These are phyloP conservation scores for Fusarium sp. DNA, from an alignment of 2,329 filamentous ascomycete genomes.

Conservation along the genomic window DNA sequence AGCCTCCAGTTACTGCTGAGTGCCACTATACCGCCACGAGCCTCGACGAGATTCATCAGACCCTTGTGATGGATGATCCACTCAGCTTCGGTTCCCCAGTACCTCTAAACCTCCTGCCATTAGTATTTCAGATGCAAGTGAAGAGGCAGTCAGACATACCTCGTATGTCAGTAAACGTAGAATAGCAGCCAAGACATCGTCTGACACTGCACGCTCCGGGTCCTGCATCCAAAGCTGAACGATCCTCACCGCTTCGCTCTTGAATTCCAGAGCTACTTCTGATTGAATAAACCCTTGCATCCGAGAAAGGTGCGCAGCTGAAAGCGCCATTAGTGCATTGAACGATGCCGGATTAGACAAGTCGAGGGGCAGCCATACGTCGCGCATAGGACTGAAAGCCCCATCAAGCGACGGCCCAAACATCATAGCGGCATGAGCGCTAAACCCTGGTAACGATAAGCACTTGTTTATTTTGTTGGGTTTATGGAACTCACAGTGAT, in stretches of 20 bases:
- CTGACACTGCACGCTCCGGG: conserved; percentile 43
- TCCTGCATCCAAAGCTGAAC: conserved; percentile 48
- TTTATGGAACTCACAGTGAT: not conserved
- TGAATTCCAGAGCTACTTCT: conserved; percentile 46
- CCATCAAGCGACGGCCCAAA: conserved; percentile 35
- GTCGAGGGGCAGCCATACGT: conserved; percentile 54
- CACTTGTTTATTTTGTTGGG: not conserved
- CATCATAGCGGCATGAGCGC: conserved; percentile 46
- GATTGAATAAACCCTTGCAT: conserved; percentile 45
- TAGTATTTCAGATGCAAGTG: not conserved
- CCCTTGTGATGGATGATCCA: conserved; percentile 13
- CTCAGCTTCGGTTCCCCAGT: conserved; percentile 8
- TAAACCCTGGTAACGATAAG: not conserved
- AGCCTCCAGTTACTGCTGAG: conserved; percentile 13
- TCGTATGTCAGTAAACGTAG: conserved; percentile 1
- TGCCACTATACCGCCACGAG: not conserved
- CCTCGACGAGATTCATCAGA: not conserved
- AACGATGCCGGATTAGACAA: conserved; percentile 54
- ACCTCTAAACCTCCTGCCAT: not conserved
- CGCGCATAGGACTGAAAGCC: conserved; percentile 52
- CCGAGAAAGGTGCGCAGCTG: conserved; percentile 51
- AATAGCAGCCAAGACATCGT: conserved; percentile 38
- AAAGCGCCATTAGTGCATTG: conserved; percentile 54
- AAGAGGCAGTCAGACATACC: not conserved
- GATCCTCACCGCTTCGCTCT: conserved; percentile 50